A percentile compares a stretch with the other conserved stretches of the same genome.
Evolutionary conservation across 2,329 filamentous ascomycete species (phyloP).

Genomic region (Neopestalotiopsis sp.): DNA sequence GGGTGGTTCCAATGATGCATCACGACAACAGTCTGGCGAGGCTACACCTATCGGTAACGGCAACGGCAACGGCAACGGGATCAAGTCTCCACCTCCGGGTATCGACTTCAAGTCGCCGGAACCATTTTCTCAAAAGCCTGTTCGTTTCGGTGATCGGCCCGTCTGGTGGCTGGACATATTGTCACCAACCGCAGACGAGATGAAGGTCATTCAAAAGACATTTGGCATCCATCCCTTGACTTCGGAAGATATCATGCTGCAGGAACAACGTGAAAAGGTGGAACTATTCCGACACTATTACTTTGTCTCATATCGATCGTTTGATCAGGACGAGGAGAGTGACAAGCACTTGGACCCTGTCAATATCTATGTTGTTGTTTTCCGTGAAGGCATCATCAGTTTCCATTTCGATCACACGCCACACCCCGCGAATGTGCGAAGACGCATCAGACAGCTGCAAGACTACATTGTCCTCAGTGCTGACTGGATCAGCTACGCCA

Average conservation of each 20-base stretch:
- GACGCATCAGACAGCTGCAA: conserved; percentile 88
- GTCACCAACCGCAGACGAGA: conserved; percentile 89
- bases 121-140: conserved; percentile 35
- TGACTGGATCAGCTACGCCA: conserved; percentile 98
- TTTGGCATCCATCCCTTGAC: conserved; percentile 97
- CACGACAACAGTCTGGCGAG: conserved; percentile 18
- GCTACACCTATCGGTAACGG: conserved; percentile 18
- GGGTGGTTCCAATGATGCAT: conserved; percentile 24
- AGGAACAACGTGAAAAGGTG: conserved; percentile 97
- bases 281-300: conserved; percentile 98
- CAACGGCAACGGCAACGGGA: conserved; percentile 1
- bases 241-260: conserved; percentile 94
- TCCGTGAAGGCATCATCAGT: conserved; percentile 91
- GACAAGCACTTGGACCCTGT: conserved; percentile 93
- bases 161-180: conserved; percentile 97
- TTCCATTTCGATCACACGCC: conserved; percentile 98
- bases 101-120: conserved; percentile 33
- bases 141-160: conserved; percentile 76
- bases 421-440: conserved; percentile 93
- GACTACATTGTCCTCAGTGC: conserved; percentile 93
- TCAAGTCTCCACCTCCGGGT: conserved; percentile 21
- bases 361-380: conserved; percentile 97
- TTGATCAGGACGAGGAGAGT: conserved; percentile 90
- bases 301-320: conserved; percentile 97
- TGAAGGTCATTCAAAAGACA: conserved; percentile 89